Conservation (phyloP, 805 yeast species). For the Cyberlindnera sargentensis region DNA sequence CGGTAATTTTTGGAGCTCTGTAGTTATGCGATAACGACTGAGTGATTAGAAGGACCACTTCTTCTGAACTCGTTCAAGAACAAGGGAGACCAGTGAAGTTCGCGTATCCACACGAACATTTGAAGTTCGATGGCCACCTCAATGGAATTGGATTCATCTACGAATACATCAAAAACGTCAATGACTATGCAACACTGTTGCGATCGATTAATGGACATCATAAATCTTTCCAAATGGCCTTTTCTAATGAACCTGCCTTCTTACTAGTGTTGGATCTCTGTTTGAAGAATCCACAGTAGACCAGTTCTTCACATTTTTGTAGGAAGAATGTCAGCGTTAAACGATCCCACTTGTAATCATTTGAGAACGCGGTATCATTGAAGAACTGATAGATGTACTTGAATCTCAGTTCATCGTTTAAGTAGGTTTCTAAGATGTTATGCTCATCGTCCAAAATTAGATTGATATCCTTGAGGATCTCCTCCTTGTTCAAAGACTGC, state of each 20-base stretch:
- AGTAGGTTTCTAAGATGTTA: constrained; percentile 13
- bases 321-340: constrained; percentile 64
- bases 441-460: constrained; percentile 15
- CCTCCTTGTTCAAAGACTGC: constrained; percentile 34
- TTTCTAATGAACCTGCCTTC: constrained; percentile 62
- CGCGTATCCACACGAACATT: constrained; percentile 45
- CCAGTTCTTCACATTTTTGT: constrained; percentile 66
- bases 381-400: constrained; percentile 23
- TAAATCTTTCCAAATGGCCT: constrained; percentile 63
- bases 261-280: constrained; percentile 32
- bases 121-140: constrained; percentile 45
- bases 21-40: no score
- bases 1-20: constrained; percentile 41
- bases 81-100: constrained; percentile 13
- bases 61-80: no score
- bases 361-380: constrained; percentile 21
- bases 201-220: constrained; percentile 14
- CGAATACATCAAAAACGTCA: constrained; percentile 39
- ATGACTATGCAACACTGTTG: constrained; percentile 16
- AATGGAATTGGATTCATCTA: constrained; percentile 44
- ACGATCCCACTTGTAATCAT: constrained; percentile 51
- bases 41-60: no score
- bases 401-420: constrained; percentile 22
- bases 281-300: constrained; percentile 60
- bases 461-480: constrained; percentile 21